Evolutionary conservation across 2,329 filamentous ascomycete species (phyloP).

Genomic region (Cladosporium phlei): DNA sequence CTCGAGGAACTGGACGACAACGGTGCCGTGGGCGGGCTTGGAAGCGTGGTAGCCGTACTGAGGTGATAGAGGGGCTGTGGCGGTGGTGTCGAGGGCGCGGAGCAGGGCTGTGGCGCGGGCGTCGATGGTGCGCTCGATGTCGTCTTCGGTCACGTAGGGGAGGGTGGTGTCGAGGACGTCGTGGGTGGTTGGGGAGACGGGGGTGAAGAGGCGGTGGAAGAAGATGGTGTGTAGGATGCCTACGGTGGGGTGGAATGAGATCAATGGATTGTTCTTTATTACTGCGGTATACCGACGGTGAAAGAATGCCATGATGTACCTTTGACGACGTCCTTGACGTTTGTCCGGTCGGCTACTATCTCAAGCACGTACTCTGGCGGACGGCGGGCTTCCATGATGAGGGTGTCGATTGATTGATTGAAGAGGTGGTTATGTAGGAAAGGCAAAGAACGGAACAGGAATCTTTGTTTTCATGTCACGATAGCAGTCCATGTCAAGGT

Average conservation of each 20-base stretch:
- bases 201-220: slow-evolving; percentile 34
- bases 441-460: no score
- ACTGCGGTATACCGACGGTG: no score
- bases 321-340: slow-evolving; percentile 88
- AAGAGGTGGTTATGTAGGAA: no score
- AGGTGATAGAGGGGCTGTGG: slow-evolving; percentile 80
- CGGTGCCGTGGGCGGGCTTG: slow-evolving; percentile 35
- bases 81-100: slow-evolving; percentile 59
- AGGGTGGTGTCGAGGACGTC: slow-evolving; percentile 12
- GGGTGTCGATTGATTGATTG: no score
- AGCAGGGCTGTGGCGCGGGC: slow-evolving; percentile 12
- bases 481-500: no score
- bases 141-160: slow-evolving; percentile 46
- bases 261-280: no score
- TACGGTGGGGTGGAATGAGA: no score
- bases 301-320: no score
- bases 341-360: slow-evolving; percentile 84
- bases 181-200: slow-evolving; percentile 19
- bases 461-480: no score
- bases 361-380: slow-evolving; percentile 90
- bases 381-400: slow-evolving; percentile 57
- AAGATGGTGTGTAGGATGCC: slow-evolving; percentile 36
- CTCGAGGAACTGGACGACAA: slow-evolving; percentile 11
- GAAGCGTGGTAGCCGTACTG: slow-evolving; percentile 10
- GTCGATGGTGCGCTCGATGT: slow-evolving; percentile 10